A percentile compares a stretch with the other conserved stretches of the same genome.
These are phyloP conservation scores for Entoloma clypeatum DNA, from an alignment of 1,284 basidiomycete species.

Conservation along the genomic window DNA sequence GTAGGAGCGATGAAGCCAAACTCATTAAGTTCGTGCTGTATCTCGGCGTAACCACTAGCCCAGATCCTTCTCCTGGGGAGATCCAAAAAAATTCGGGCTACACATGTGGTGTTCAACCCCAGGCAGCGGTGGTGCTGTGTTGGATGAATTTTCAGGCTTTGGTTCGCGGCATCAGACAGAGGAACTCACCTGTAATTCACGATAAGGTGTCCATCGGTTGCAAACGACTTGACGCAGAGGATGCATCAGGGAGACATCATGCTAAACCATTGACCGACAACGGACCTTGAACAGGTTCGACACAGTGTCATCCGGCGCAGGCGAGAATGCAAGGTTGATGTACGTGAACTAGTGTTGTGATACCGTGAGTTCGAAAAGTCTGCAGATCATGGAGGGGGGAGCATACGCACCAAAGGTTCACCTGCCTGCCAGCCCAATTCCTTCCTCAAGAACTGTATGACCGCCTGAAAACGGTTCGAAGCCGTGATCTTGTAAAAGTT, in stretches of 20 bases:
- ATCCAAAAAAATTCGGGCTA: too few species aligned
- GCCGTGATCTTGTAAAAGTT: conserved; percentile 98
- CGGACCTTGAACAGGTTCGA: conserved; percentile 83
- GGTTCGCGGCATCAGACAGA: too few species aligned
- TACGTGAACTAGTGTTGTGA: conserved; percentile 92
- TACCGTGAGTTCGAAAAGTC: conserved; percentile 5
- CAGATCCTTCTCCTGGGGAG: too few species aligned
- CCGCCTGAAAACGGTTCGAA: conserved; percentile 91
- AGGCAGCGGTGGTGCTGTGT: too few species aligned
- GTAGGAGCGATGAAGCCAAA: too few species aligned
- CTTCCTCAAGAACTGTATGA: conserved; percentile 90
- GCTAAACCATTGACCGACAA: neutral
- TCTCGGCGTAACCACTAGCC: too few species aligned
- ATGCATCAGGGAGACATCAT: conserved; percentile 3
- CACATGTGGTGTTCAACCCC: too few species aligned
- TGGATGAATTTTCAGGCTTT: too few species aligned
- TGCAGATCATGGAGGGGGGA: conserved; percentile 3
- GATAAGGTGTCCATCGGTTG: conserved; percentile 90
- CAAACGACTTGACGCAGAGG: conserved; percentile 64
- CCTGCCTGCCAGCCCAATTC: conserved; percentile 87
- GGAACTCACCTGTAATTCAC: conserved; percentile 85
- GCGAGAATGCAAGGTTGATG: conserved; percentile 96
- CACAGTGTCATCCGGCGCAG: conserved; percentile 90
- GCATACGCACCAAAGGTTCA: conserved; percentile 76
- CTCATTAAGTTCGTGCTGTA: too few species aligned